phyloP scores from a whole-genome alignment of 495 filamentous ascomycete genomes.

The Aspergillus diversus region DNA sequence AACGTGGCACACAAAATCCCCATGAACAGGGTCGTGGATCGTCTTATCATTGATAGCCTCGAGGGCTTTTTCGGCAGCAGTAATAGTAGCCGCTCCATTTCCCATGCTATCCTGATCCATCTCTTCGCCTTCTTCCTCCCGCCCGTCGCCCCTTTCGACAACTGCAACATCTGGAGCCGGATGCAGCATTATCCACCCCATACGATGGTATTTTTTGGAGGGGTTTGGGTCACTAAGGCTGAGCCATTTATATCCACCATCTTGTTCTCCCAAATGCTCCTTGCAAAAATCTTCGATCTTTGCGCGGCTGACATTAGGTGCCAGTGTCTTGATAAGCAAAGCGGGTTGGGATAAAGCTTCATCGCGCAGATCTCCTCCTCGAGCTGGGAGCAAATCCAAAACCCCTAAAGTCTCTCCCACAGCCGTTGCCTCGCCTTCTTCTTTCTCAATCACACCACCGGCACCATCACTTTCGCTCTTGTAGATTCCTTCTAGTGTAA shows the following conservation, averaged over 20 bases:
- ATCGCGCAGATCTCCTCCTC: constrained; percentile 80
- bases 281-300: constrained; percentile 93
- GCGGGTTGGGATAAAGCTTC: constrained; percentile 84
- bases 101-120: constrained; percentile 44
- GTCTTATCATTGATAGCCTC: constrained; percentile 95
- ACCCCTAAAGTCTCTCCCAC: constrained; percentile 91
- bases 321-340: constrained; percentile 96
- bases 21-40: constrained; percentile 87
- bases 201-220: constrained; percentile 93
- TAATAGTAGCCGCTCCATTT: constrained; percentile 30
- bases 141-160: constrained; percentile 60
- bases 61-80: constrained; percentile 80
- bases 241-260: constrained; percentile 88
- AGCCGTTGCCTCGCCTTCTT: constrained; percentile 89
- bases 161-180: constrained; percentile 66
- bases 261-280: constrained; percentile 82
- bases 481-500: constrained; percentile 92
- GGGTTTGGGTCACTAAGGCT: constrained; percentile 97
- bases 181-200: constrained; percentile 97
- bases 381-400: constrained; percentile 80
- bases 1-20: constrained; percentile 96
- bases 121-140: constrained; percentile 67
- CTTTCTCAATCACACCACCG: constrained; percentile 86
- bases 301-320: constrained; percentile 90
- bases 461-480: constrained; percentile 89